Evolutionary conservation across 2,329 filamentous ascomycete species (phyloP).

Genomic region (Diplodia corticola): DNA sequence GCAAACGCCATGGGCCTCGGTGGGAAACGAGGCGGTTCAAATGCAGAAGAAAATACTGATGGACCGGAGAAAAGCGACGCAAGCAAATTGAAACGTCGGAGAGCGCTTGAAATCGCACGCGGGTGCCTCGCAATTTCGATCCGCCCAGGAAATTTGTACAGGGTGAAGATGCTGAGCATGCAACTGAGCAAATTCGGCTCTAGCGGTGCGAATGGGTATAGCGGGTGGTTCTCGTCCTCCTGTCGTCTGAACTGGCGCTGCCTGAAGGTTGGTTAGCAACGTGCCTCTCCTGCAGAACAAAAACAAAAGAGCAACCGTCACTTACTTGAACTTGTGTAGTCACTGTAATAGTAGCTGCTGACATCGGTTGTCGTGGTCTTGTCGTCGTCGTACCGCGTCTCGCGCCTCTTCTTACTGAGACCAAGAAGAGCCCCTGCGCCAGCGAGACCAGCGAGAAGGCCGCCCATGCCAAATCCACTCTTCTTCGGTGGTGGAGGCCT

Average conservation of each 20-base stretch:
- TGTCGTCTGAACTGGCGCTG: slow-evolving; percentile 47
- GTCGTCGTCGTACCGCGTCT: slow-evolving; percentile 43
- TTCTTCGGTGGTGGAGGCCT: slow-evolving; percentile 40
- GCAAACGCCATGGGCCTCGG: slow-evolving; percentile 6
- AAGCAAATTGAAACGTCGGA: not conserved
- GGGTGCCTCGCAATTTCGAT: not conserved
- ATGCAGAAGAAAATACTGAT: slow-evolving; percentile 2
- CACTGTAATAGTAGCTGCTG: slow-evolving; percentile 44
- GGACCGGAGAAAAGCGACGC: not conserved
- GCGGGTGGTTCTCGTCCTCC: slow-evolving; percentile 40
- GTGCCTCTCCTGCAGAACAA: not conserved
- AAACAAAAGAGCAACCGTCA: slow-evolving; percentile 22
- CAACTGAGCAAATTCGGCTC: not conserved
- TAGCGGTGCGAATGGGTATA: slow-evolving; percentile 32
- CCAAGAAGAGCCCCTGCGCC: slow-evolving; percentile 48
- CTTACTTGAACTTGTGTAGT: slow-evolving; percentile 52
- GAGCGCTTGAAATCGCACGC: not conserved
- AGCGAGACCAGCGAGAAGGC: slow-evolving; percentile 46
- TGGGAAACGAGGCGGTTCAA: not conserved
- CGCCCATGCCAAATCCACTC: slow-evolving; percentile 37
- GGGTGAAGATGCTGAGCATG: not conserved
- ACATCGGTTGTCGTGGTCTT: slow-evolving; percentile 41
- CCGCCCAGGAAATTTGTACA: slow-evolving; percentile 13
- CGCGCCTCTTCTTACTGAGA: slow-evolving; percentile 44
- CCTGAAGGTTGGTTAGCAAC: slow-evolving; percentile 36